phyloP scores from a whole-genome alignment of 768 basidiomycete species.

The Lepiota venenata region DNA sequence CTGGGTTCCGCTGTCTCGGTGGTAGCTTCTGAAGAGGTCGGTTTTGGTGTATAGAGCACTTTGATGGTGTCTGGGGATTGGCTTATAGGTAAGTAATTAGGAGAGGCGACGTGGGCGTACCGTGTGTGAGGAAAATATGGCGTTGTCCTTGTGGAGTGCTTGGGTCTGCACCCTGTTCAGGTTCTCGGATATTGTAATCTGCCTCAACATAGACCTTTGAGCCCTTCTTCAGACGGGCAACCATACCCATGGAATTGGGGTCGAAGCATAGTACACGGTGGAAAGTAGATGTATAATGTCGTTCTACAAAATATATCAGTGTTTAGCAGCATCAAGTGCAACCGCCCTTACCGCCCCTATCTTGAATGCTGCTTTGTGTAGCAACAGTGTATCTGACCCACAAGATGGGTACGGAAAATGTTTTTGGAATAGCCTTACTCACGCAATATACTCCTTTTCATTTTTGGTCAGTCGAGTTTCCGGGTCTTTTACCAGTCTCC shows the following conservation, averaged over 20 bases:
- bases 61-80: constrained; percentile 47
- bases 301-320: constrained; percentile 38
- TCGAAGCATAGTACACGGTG: constrained; percentile 76
- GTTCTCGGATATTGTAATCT: constrained; percentile 70
- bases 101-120: constrained; percentile 32
- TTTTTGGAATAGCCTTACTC: constrained; percentile 24
- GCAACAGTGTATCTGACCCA: constrained; percentile 68
- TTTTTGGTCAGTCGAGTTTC: constrained; percentile 64
- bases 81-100: background rate
- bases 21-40: background rate
- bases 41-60: constrained; percentile 36
- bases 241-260: constrained; percentile 55
- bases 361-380: constrained; percentile 56
- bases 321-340: constrained; percentile 34
- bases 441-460: constrained; percentile 80
- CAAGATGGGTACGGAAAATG: background rate
- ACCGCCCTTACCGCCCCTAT: constrained; percentile 53
- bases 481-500: constrained; percentile 68
- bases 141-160: constrained; percentile 69
- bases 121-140: constrained; percentile 80
- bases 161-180: constrained; percentile 63
- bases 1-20: background rate
- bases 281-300: constrained; percentile 60
- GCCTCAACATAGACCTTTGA: constrained; percentile 80
- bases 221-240: constrained; percentile 66